Evolutionary conservation across 768 basidiomycete species (phyloP).

Genomic region (Suillus alpinus): DNA sequence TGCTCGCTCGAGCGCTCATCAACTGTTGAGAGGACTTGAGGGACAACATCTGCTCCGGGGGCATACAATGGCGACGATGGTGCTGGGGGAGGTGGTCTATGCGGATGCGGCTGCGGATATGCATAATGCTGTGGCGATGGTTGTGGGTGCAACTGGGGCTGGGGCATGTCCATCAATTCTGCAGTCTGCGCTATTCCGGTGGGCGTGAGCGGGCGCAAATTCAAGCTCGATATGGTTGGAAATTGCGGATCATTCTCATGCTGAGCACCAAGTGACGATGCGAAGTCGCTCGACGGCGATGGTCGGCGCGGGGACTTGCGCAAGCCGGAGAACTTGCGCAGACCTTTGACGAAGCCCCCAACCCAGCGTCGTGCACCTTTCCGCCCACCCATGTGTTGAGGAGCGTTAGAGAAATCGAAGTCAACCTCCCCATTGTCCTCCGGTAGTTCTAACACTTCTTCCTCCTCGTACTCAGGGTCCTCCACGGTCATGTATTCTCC

Average conservation of each 20-base stretch:
- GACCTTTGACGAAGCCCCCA: slow-evolving; percentile 30
- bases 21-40: slow-evolving; percentile 2
- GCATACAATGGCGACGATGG: not conserved
- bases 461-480: slow-evolving; percentile 7
- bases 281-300: not conserved
- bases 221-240: slow-evolving; percentile 3
- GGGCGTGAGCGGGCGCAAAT: slow-evolving; percentile 6
- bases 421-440: slow-evolving; percentile 3
- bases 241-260: not conserved
- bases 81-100: slow-evolving; percentile 1
- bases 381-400: not conserved
- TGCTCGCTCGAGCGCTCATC: slow-evolving; percentile 1
- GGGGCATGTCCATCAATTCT: slow-evolving; percentile 4
- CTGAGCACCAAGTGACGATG: not conserved
- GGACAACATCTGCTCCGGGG: not conserved
- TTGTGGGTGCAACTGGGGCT: not conserved
- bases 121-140: not conserved
- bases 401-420: not conserved
- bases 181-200: slow-evolving; percentile 3
- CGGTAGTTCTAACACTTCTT: slow-evolving; percentile 4
- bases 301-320: not conserved
- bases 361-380: slow-evolving; percentile 17
- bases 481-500: slow-evolving; percentile 30
- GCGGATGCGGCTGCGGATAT: not conserved
- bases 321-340: slow-evolving; percentile 28